Evolutionary conservation across 495 filamentous ascomycete species (phyloP).

Genomic region (Sordaria brevicollis): DNA sequence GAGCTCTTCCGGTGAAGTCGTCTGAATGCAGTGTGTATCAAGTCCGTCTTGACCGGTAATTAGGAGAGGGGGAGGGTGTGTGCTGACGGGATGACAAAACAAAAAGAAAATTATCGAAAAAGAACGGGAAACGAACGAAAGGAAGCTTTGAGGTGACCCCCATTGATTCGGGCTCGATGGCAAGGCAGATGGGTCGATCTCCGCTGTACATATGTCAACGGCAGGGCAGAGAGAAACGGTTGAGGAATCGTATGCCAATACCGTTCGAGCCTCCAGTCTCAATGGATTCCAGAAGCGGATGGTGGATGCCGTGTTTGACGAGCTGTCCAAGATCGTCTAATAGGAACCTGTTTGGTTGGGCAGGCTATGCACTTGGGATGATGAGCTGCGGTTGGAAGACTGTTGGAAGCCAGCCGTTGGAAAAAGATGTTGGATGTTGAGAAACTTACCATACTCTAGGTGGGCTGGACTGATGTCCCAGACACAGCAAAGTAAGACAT

Average conservation of each 20-base stretch:
- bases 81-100: not conserved
- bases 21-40: not conserved
- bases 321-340: not conserved
- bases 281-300: not conserved
- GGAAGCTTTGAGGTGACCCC: not conserved
- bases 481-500: not conserved
- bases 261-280: not conserved
- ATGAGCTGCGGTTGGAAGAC: not conserved
- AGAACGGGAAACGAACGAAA: not conserved
- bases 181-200: not conserved
- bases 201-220: not conserved
- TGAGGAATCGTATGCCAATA: not conserved
- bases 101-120: not conserved
- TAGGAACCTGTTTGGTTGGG: not conserved
- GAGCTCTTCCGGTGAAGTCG: not conserved
- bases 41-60: not conserved
- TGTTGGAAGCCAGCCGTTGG: not conserved
- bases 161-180: not conserved
- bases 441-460: too few relatives aligned
- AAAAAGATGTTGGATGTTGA: not conserved
- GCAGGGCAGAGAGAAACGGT: not conserved
- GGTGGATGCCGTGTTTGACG: not conserved
- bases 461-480: not conserved
- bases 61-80: not conserved
- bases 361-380: not conserved